Base-by-base conservation (phyloP, 257 asterid genomes). In the Phtheirospermum japonicum region DNA sequence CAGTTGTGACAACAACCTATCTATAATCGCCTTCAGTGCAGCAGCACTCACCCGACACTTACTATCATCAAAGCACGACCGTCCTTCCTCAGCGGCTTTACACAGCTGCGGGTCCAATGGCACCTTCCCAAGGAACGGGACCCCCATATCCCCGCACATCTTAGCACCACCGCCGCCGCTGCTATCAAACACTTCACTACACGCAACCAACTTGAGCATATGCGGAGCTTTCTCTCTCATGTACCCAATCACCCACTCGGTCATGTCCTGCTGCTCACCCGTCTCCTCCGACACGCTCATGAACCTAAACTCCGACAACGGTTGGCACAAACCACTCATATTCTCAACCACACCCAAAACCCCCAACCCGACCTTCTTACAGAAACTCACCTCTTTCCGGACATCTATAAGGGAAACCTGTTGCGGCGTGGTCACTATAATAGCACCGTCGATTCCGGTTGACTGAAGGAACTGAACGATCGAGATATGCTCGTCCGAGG, bases 291-390 rank as follows among this genome's bases (percentile, higher is more conserved):
- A 46, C 36, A 31, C 49, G 7, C 65, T 80, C 71, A 76, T 13
- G 76, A 86, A 91, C 70, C 57, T 85, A 30, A 91, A 65, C 4
- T 83, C 88, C 5, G 89, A 57, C 58, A 88, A 46, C 0, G 84
- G 79, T 28, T 86, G 96, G 75, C 79, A 73, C 42, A 91, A 76
- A 45, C 98, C 94, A 67, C 98, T 91, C 95, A 86, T 91, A 71
- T 89, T 92, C 75, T 92, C 99, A 2, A 92, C 96, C 16, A 89
- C 91, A 4, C 99, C 97, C 20, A 93, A 85, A 68, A 92, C 86
- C 0, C 53, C 76, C 3, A 89, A 57, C 43, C 85, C 96, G 1
- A 89, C 95, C 77, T 85, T 87, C 69, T 82, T 92, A 73, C 95
- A 89, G 81, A 92, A 92, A 64, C 78, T 85, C 63, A 92, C 91